phyloP scores from a whole-genome alignment of 768 basidiomycete genomes.

The Hebeloma cylindrosporum region DNA sequence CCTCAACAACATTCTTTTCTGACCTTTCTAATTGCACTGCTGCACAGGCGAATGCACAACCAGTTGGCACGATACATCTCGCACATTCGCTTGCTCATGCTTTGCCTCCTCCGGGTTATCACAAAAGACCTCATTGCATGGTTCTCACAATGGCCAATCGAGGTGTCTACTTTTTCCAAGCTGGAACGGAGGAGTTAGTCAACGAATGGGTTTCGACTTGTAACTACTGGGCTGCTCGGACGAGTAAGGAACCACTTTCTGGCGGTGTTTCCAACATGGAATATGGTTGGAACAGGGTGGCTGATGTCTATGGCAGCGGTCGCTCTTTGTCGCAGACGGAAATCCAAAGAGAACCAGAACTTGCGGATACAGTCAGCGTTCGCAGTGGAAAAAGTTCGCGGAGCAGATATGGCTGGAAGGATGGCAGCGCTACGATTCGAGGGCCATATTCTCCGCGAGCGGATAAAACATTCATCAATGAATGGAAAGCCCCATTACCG shows the following conservation, averaged over 20 bases:
- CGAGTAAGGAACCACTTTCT: slow-evolving; percentile 90
- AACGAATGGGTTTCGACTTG: slow-evolving; percentile 99
- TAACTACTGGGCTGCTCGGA: slow-evolving; percentile 98
- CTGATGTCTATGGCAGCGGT: slow-evolving; percentile 49
- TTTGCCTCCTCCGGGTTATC: slow-evolving; percentile 90
- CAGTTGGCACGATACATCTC: slow-evolving; percentile 80
- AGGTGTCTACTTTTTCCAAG: slow-evolving; percentile 97
- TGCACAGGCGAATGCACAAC: slow-evolving; percentile 77
- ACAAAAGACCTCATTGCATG: slow-evolving; percentile 93
- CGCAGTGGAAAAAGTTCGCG: slow-evolving; percentile 73
- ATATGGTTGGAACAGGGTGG: slow-evolving; percentile 92
- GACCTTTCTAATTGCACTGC: slow-evolving; percentile 12
- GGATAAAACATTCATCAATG: slow-evolving; percentile 79
- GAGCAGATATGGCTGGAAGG: slow-evolving; percentile 73
- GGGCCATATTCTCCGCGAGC: slow-evolving; percentile 68
- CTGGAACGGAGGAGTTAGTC: slow-evolving; percentile 97
- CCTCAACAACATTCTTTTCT: background rate
- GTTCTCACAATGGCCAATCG: slow-evolving; percentile 86
- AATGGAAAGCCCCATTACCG: slow-evolving; percentile 92
- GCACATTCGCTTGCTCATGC: slow-evolving; percentile 87
- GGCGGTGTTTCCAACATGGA: slow-evolving; percentile 99
- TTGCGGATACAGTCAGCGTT: slow-evolving; percentile 67
- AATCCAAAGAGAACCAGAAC: slow-evolving; percentile 45
- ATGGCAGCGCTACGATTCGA: slow-evolving; percentile 64
- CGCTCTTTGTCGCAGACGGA: slow-evolving; percentile 63